Evolutionary conservation across 495 filamentous ascomycete species (phyloP).

Genomic region (Daldinia bambusicola): DNA sequence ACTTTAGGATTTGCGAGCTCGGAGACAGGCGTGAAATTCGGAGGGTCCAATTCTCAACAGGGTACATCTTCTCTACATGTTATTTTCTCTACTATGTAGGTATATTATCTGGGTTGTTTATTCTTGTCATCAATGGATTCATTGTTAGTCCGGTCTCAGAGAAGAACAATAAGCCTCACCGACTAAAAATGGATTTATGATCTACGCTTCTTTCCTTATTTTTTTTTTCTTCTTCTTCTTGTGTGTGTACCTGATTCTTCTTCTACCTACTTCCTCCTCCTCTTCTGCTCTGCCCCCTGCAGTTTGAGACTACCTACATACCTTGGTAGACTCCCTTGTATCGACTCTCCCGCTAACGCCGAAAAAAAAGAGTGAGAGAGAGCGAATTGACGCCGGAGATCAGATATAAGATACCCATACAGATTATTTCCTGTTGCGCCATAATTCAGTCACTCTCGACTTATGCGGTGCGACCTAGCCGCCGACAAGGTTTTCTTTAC

Average conservation of each 20-base stretch:
- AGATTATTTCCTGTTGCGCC: background rate
- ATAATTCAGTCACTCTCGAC: background rate
- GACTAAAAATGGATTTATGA: conserved; percentile 12
- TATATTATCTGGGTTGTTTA: background rate
- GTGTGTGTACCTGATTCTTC: background rate
- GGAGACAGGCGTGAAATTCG: conserved; percentile 10
- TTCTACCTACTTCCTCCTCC: background rate
- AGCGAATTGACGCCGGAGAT: background rate
- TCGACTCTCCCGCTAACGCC: conserved; percentile 1
- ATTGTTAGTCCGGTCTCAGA: conserved; percentile 8
- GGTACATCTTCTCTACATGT: background rate
- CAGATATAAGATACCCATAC: background rate
- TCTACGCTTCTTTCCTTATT: background rate
- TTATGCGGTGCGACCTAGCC: background rate
- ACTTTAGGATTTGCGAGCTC: conserved; percentile 18
- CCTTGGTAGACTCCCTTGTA: background rate
- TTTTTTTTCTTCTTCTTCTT: background rate
- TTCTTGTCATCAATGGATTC: conserved; percentile 15
- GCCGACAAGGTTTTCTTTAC: background rate
- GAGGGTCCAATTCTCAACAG: conserved; percentile 8
- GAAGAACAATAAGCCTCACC: conserved; percentile 7
- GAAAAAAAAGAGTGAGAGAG: background rate
- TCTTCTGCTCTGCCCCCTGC: background rate
- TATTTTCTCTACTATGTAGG: too few species aligned
- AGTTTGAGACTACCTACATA: background rate